Base-by-base conservation (phyloP, 148 eudicot species). In the Vaccinium vitisidaea region DNA sequence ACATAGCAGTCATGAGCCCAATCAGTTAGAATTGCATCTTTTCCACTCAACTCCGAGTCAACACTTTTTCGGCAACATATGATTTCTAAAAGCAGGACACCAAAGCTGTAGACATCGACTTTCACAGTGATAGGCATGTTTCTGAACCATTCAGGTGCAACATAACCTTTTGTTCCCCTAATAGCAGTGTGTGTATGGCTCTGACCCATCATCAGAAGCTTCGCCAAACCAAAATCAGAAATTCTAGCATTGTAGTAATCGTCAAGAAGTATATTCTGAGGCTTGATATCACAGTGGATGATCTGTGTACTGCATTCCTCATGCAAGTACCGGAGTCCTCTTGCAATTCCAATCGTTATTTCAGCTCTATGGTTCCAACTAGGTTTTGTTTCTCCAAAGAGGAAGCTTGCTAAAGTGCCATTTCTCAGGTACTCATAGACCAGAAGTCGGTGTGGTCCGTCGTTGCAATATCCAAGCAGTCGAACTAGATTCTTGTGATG, bases 141-240 rank as follows among this genome's bases (percentile, higher is more conserved):
- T 53, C 32, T 69, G 30, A 85, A 79, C 86, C 86, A 85, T 61
- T 80, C 80, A 0, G 86, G 87, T 13, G 87, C 87, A 43, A 81
- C 71, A 48, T 85, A 85, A 0, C 84, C 87, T 52, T 65, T 80
- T 1, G 84, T 85, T 69, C 87, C 87, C 61, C 81, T 85, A 6
- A 85, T 81, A 56, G 75, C 87, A 3, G 81, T 69, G 11, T 32
- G 49, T 5, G 86, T 84, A 27, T 52, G 81, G 16, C 23, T 82
- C 18, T 83, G 81, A 15, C 63, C 23, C 2, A 61, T 65, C 63
- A 82, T 18, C 70, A 75, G 30, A 8, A 75, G 69, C 50, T 80
- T 84, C 15, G 83, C 86, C 32, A 85, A 70, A 16, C 87, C 87
- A 65, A 85, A 82, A 36, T 85, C 84, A 0, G 87, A 48, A 5